Evolutionary conservation across 139 green algal genomes (phyloP), one percentile per base, ranked within the genome.

Genomic region (Pleodorina starrii): DNA sequence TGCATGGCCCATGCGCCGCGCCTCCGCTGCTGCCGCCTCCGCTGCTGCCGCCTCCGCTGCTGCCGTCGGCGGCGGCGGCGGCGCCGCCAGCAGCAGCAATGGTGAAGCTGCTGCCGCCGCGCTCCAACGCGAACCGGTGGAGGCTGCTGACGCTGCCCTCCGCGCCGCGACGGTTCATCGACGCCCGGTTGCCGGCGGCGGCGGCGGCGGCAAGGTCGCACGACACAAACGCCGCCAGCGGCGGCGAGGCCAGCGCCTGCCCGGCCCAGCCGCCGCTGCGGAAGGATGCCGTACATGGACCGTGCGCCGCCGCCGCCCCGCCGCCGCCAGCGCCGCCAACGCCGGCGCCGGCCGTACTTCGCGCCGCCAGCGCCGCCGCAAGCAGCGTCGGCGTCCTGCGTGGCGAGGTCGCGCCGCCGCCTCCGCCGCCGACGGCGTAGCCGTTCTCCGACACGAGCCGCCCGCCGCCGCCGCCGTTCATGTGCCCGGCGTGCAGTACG

Each of bases 41-140:
- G n/a, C n/a, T n/a, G 29, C 21, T 25, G 14, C 43, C 27, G 0
- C 44, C 4, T 25, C 29, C 5, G 44, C 32, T 32, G 7, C 12
- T 2, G 44, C n/a, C 16, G 14, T 2, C 44, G 7, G 0, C 9
- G 5, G 44, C 75, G 5, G 9, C 73, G 43, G 43, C 23, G 21
- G 25, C 73, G 36, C 25, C 43, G 23, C 5, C 25, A 44, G 44
- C 27, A 16, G 27, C 43, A 6, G 74, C 44, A 7, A 38, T 40
- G 1, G 60, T 77, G 59, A 77, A 63, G 60, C 60, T 77, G 36
- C 42, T 29, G 60, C 60, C n/a, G 40, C 80, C 66, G 17, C 80
- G 80, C 9, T 87, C 51, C 80, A 87, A 32, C 14, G 80, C 80
- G 42, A 78, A 77, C 19, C 80, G 80, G 29, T 87, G 80, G 4